Percentiles rank a stretch among this genome's conserved stretches.
Evolutionary conservation across 768 basidiomycete species (phyloP).

Genomic region (Suillus sp.): DNA sequence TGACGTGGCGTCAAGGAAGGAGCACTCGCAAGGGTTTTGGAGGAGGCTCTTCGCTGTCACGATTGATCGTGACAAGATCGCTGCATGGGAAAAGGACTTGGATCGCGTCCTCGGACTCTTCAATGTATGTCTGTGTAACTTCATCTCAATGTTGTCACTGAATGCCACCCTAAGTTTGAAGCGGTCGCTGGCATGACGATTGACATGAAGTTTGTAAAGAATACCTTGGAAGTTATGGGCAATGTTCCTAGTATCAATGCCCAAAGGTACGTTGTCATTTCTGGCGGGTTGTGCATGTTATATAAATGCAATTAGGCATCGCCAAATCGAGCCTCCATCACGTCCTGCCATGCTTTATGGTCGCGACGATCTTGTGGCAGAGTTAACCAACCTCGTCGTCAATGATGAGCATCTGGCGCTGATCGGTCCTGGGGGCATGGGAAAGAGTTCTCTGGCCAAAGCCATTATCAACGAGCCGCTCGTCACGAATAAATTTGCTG

Average conservation of each 20-base stretch:
- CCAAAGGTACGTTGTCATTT: not conserved
- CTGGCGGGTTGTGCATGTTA: not conserved
- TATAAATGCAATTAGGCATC: not conserved
- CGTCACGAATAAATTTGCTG: not conserved
- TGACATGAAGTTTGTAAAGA: no score
- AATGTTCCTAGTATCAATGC: not conserved
- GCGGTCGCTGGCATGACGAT: not conserved
- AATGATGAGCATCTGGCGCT: not conserved
- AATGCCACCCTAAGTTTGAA: not conserved
- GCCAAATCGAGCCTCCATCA: not conserved
- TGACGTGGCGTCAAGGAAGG: not conserved
- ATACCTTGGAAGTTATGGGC: no score
- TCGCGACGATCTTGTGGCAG: not conserved
- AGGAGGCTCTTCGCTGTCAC: not conserved
- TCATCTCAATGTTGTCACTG: not conserved
- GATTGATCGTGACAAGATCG: not conserved
- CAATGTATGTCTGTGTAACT: not conserved
- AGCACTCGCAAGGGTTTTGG: not conserved
- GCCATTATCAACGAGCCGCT: constrained; percentile 1
- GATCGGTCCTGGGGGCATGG: constrained; percentile 1
- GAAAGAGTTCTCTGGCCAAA: constrained; percentile 9
- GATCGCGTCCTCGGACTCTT: not conserved
- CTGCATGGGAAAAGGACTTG: not conserved
- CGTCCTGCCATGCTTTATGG: not conserved
- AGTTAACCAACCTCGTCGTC: not conserved